These are phyloP conservation scores for Alloteropsis angusta DNA, from an alignment of 202 grass and related monocot genomes.

Conservation along the genomic window DNA sequence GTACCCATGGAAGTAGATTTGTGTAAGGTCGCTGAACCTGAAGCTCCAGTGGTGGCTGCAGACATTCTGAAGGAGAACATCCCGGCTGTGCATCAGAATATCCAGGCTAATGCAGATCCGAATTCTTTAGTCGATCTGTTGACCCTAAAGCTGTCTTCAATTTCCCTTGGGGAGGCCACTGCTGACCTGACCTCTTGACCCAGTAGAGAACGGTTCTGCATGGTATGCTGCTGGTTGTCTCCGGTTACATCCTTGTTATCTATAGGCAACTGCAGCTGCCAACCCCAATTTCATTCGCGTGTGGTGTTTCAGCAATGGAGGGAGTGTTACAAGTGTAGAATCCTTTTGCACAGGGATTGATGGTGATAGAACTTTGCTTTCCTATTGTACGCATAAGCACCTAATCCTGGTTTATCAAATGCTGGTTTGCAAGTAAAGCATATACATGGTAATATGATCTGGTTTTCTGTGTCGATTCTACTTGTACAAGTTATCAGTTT, in stretches of 20 bases:
- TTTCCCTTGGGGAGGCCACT: slow-evolving; percentile 21
- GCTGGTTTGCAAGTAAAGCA: neutral
- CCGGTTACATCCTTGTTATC: slow-evolving; percentile 22
- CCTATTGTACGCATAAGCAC: neutral
- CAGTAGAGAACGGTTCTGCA: neutral
- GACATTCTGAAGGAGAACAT: slow-evolving; percentile 36
- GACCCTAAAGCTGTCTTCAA: slow-evolving; percentile 17
- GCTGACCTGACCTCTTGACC: neutral
- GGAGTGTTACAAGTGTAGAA: slow-evolving; percentile 16
- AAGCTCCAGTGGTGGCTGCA: neutral
- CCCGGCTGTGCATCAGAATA: slow-evolving; percentile 7
- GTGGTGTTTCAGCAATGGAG: neutral
- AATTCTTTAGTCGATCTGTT: slow-evolving; percentile 4
- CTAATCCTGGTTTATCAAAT: neutral
- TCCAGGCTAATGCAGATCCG: neutral
- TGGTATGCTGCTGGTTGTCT: neutral
- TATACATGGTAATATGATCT: neutral
- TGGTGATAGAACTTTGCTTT: neutral
- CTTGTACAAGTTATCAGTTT: neutral
- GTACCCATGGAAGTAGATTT: neutral
- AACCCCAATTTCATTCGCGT: neutral
- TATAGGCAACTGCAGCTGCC: neutral
- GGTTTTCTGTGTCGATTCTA: neutral
- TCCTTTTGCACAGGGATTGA: neutral
- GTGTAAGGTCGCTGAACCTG: neutral